A percentile compares a stretch with the other conserved stretches of the same genome.
These are phyloP conservation scores for Phytophthora pseudosyringae DNA, from an alignment of 352 stramenopile species.

Conservation along the genomic window DNA sequence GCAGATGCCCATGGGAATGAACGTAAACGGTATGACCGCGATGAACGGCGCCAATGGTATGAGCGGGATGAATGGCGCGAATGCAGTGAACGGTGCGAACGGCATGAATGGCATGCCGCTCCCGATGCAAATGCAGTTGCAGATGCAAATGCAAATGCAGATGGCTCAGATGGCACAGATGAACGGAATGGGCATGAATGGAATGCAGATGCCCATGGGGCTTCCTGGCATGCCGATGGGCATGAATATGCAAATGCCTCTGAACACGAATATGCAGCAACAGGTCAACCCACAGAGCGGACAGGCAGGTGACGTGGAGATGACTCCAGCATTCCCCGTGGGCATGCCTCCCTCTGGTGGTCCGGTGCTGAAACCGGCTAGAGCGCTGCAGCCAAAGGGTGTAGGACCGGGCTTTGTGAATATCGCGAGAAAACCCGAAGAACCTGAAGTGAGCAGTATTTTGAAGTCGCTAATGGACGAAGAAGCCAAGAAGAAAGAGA, in stretches of 20 bases:
- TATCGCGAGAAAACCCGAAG: constrained; percentile 82
- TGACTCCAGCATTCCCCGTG: constrained; percentile 23
- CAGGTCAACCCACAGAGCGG: constrained; percentile 44
- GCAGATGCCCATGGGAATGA: constrained; percentile 57
- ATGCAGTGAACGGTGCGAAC: constrained; percentile 30
- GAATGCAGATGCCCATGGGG: constrained; percentile 63
- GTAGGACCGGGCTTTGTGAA: constrained; percentile 65
- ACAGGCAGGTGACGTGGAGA: constrained; percentile 40
- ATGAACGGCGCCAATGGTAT: constrained; percentile 10
- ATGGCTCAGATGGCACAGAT: constrained; percentile 56
- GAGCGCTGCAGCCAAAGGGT: constrained; percentile 55
- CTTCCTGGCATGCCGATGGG: constrained; percentile 45
- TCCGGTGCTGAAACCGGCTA: constrained; percentile 39
- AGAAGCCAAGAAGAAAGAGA: constrained; percentile 90
- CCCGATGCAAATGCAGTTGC: constrained; percentile 46
- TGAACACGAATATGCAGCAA: constrained; percentile 45
- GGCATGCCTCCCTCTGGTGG: constrained; percentile 11
- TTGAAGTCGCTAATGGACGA: constrained; percentile 89
- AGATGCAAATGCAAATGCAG: constrained; percentile 42
- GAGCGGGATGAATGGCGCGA: constrained; percentile 18
- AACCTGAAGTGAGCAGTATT: constrained; percentile 85
- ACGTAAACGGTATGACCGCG: constrained; percentile 10
- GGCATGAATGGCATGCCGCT: constrained; percentile 42
- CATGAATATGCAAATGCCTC: constrained; percentile 58
- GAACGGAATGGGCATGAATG: constrained; percentile 50